Conservation (phyloP, 1,139 yeast genomes). For the Saccharomyces hybrid region DNA sequence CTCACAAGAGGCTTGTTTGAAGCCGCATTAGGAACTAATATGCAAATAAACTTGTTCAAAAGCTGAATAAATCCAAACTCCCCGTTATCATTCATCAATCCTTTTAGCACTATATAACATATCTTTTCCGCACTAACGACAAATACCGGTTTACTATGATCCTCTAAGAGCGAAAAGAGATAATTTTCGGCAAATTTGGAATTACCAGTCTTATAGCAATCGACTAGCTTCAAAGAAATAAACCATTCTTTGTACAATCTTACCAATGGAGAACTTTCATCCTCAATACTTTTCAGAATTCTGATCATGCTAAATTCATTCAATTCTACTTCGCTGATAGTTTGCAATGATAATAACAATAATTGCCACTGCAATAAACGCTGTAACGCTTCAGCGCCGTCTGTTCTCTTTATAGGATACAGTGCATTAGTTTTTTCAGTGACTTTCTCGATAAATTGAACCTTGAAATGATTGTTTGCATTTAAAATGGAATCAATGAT, state of each 20-base stretch:
- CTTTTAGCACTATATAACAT: constrained; percentile 44
- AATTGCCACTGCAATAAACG: constrained; percentile 54
- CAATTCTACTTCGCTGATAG: constrained; percentile 15
- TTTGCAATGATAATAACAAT: constrained; percentile 37
- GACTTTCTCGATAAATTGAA: constrained; percentile 39
- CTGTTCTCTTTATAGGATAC: constrained; percentile 47
- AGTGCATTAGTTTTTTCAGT: constrained; percentile 39
- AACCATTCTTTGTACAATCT: constrained; percentile 78
- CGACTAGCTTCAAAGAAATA: constrained; percentile 33
- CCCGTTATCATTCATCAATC: constrained; percentile 30
- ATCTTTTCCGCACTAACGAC: constrained; percentile 57
- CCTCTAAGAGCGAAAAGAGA: constrained; percentile 28
- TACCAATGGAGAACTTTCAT: constrained; percentile 71
- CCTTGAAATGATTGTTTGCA: constrained; percentile 35
- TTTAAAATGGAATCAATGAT: constrained; percentile 42
- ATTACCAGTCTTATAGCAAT: not conserved
- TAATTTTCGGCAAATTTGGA: constrained; percentile 17
- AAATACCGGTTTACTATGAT: constrained; percentile 43
- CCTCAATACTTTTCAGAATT: constrained; percentile 35
- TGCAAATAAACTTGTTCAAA: constrained; percentile 31
- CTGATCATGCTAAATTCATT: constrained; percentile 17
- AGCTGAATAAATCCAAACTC: constrained; percentile 11
- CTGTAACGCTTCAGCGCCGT: constrained; percentile 61
- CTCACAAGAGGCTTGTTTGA: constrained; percentile 76
- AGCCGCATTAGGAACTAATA: constrained; percentile 58